Evolutionary conservation across 2,329 filamentous ascomycete genomes (phyloP), one percentile per base, ranked within the genome.

Genomic region (Penicillium sp.): DNA sequence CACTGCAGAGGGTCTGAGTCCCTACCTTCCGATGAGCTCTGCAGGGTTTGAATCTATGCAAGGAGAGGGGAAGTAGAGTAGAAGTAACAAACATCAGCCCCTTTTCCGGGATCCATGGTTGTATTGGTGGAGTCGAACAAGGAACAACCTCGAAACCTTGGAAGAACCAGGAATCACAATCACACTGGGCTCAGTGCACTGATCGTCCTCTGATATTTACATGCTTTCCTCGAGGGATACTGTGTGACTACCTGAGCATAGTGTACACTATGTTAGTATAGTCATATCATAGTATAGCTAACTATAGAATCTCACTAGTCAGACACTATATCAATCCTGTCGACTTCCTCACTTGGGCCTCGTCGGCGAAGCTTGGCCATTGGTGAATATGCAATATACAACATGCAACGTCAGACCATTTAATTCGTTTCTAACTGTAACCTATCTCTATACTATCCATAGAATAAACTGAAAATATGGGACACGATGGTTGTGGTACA

Each of bases 141-240:
- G 44, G 44, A 46, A 48, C 28, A 46, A 20, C 27, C 27, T 23
- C 4, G 20, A 23, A 18, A 18, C 15, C 15, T 18, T 18, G 15
- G 20, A 23, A 3, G 20, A 23, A 23, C 20, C 20, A 23, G 20
- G 2, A 18, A 2, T 18, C 15, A 18, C 15, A 18, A 18, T 44
- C 49, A 39, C 27, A 44, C 44, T 41, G 48, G 49, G 49, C 49
- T 48, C 45, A n/a, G 49, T 52, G 49, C 49, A 25, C 33, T 38
- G 44, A 46, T 46, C 44, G 44, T 35, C 32, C 32, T 18, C 15
- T 18, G 15, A 18, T 18, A 18, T 18, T 18, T 18, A 18, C 15
- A 18, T 18, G 15, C 15, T 18, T 18, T 18, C 15, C 15, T 18
- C 15, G 15, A 18, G 15, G 15, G 15, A 18, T 18, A 18, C 15